Percentiles rank a stretch among this genome's conserved stretches.
phyloP scores from a whole-genome alignment of 345 rosid species.

The Sonneratia caseolaris region DNA sequence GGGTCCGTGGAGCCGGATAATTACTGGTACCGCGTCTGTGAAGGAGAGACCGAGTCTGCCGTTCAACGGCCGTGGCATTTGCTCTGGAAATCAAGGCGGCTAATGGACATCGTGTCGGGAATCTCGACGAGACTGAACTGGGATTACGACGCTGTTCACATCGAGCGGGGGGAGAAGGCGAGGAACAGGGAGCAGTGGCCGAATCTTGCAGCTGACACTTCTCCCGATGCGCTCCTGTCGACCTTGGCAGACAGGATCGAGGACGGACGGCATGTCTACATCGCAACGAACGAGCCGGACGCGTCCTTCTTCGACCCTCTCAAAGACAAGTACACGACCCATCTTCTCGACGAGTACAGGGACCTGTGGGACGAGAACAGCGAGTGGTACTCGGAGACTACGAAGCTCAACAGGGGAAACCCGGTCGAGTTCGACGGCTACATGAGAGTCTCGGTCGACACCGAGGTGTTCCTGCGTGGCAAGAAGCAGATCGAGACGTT shows the following conservation, averaged over 20 bases:
- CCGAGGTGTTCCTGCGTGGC: slow-evolving; percentile 90
- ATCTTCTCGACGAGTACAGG: slow-evolving; percentile 74
- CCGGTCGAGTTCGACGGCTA: slow-evolving; percentile 90
- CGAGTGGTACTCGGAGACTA: slow-evolving; percentile 85
- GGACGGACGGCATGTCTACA: slow-evolving; percentile 70
- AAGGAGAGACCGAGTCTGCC: slow-evolving; percentile 74
- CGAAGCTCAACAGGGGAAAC: slow-evolving; percentile 63
- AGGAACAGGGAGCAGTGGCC: slow-evolving; percentile 79
- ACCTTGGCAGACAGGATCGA: slow-evolving; percentile 58
- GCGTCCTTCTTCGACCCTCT: slow-evolving; percentile 57
- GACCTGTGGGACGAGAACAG: slow-evolving; percentile 82
- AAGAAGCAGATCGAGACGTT: slow-evolving; percentile 92
- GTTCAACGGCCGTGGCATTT: slow-evolving; percentile 83
- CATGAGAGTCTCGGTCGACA: slow-evolving; percentile 79
- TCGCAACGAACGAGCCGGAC: slow-evolving; percentile 74
- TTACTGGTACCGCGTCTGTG: slow-evolving; percentile 95
- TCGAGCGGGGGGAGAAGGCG: slow-evolving; percentile 82
- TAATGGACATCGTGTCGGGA: slow-evolving; percentile 76
- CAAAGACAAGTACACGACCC: slow-evolving; percentile 72
- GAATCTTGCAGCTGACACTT: slow-evolving; percentile 68
- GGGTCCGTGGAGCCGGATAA: slow-evolving; percentile 86
- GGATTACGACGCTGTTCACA: slow-evolving; percentile 84
- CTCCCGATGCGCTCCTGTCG: slow-evolving; percentile 53
- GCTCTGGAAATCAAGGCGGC: slow-evolving; percentile 81
- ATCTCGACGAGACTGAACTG: slow-evolving; percentile 70